Percentiles rank a stretch among this genome's conserved stretches.
phyloP scores from a whole-genome alignment of 2,329 filamentous ascomycete genomes.

The Akanthomyces dipterigenus region DNA sequence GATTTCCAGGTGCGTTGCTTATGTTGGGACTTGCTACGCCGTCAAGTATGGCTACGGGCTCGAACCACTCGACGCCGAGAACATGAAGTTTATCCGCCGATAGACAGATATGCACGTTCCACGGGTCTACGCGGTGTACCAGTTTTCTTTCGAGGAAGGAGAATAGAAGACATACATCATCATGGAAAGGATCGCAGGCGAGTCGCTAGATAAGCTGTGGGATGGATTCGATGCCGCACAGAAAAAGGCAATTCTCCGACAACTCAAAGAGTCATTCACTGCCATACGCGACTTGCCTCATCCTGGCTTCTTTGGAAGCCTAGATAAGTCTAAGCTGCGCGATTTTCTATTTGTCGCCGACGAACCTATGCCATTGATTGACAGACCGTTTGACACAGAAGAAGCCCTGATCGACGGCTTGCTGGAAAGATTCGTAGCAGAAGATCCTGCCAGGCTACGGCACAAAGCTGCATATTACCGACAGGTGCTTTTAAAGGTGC shows the following conservation, averaged over 20 bases:
- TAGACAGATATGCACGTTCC: slow-evolving; percentile 9
- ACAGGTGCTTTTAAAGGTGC: background rate
- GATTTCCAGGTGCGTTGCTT: background rate
- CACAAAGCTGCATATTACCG: slow-evolving; percentile 10
- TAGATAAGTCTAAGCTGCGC: slow-evolving; percentile 9
- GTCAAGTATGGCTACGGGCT: slow-evolving; percentile 13
- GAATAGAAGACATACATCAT: slow-evolving; percentile 13
- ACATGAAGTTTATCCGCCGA: slow-evolving; percentile 10
- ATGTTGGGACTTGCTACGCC: slow-evolving; percentile 6
- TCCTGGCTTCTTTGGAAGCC: slow-evolving; percentile 13
- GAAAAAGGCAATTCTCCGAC: background rate
- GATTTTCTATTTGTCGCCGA: slow-evolving; percentile 13
- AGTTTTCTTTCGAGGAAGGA: background rate
- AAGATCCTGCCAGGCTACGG: background rate
- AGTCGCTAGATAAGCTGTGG: slow-evolving; percentile 13
- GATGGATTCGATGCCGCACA: background rate
- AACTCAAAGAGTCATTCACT: slow-evolving; percentile 9
- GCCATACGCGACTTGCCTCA: slow-evolving; percentile 9
- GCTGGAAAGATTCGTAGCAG: background rate
- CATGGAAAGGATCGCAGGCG: slow-evolving; percentile 12
- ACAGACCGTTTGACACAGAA: slow-evolving; percentile 9
- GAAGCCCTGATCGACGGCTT: background rate
- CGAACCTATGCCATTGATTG: slow-evolving; percentile 2
- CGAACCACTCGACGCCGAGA: slow-evolving; percentile 12
- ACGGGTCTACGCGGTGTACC: slow-evolving; percentile 13